Evolutionary conservation across 257 asterid genomes (phyloP), one percentile per base, ranked within the genome.

Genomic region (Solanum acaule): DNA sequence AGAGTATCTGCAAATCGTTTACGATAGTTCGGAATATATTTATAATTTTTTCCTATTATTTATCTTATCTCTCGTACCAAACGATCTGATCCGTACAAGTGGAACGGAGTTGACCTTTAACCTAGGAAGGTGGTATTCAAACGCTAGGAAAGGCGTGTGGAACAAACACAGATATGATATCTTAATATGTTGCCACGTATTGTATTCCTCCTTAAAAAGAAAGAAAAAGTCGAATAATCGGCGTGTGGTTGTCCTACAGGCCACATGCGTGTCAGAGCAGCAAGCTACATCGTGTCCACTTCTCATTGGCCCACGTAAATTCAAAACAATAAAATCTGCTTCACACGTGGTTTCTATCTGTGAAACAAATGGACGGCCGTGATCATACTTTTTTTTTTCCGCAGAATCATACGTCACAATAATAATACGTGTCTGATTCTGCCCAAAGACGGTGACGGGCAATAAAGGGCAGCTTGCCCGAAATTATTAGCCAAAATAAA

Each of bases 401-500:
- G 23, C 88, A 87, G 90, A 88, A 86, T 83, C 92, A 88, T 90
- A 93, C 95, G 95, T 95, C 96, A 94, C 90, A 89, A 90, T 94
- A 91, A 87, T 93, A 91, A 92, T 92, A 91, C 90, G 85, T 93
- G 96, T 95, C 34, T 5, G 94, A 71, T 85, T 81, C 93, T 94
- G 94, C 98, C 99, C 96, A 2, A 14, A 22, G 92, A 88, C 93
- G 95, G 96, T 93, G 95, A 93, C 96, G 96, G 99, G 94, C 95
- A 95, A 94, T 94, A 22, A 14, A 6, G 77, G 77, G 38, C 77
- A 29, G 77, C 77, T 95, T 94, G 96, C 98, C 98, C 93, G 38
- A 63, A 44, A 52, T 46, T 56, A 52, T 27, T 56, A 72, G 12
- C 91, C 63, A n/a, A 88, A 76, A 83, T 71, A 84, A 82, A 63